Percentiles rank a stretch among this genome's conserved stretches.
Conservation (phyloP, 176 grass and related monocot genomes). For the Canna indica region DNA sequence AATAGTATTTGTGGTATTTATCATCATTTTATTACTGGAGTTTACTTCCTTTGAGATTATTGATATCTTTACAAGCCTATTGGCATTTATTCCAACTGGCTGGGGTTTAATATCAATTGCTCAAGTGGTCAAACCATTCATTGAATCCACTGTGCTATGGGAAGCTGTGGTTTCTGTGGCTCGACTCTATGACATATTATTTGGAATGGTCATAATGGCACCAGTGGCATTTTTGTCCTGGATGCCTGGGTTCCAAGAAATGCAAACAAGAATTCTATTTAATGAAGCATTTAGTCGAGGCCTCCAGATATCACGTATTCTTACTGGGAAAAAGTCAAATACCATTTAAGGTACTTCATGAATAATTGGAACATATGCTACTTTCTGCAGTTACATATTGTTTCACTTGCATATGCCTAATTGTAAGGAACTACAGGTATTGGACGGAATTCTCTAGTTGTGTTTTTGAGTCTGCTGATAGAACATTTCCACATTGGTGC, state of each 20-base stretch:
- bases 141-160: slow-evolving; percentile 71
- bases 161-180: slow-evolving; percentile 57
- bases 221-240: slow-evolving; percentile 83
- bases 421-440: too few species aligned
- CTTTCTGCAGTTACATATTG: neutral
- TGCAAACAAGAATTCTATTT: slow-evolving; percentile 97
- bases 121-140: slow-evolving; percentile 71
- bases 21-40: slow-evolving; percentile 46
- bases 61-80: slow-evolving; percentile 71
- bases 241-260: slow-evolving; percentile 89
- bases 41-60: slow-evolving; percentile 66
- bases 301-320: slow-evolving; percentile 74
- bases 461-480: too few species aligned
- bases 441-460: too few species aligned
- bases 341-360: slow-evolving; percentile 42
- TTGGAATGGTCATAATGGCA: slow-evolving; percentile 77
- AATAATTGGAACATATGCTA: neutral
- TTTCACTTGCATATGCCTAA: too few species aligned
- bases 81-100: slow-evolving; percentile 85
- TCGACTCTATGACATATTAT: slow-evolving; percentile 80
- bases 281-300: slow-evolving; percentile 94
- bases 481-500: neutral
- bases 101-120: slow-evolving; percentile 92
- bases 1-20: slow-evolving; percentile 40
- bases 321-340: slow-evolving; percentile 72